phyloP scores from a whole-genome alignment of 1,284 basidiomycete genomes.

The Sanghuangporus baumii region DNA sequence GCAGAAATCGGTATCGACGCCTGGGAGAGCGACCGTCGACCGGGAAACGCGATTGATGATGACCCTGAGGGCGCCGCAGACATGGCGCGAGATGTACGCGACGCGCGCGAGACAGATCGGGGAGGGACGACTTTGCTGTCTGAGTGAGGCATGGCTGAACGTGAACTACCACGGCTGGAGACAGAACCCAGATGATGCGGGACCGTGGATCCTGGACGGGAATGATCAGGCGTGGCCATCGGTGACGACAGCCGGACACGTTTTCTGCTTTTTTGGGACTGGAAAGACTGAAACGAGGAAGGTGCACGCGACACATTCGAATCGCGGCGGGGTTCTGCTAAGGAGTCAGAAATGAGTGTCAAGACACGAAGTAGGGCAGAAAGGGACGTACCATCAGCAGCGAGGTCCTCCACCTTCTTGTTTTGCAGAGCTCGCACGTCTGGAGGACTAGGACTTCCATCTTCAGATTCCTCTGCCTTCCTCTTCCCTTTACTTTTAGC shows the following conservation, averaged over 20 bases:
- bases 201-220: conserved; percentile 23
- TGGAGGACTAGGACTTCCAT: conserved; percentile 29
- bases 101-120: conserved; percentile 9
- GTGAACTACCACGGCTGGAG: conserved; percentile 45
- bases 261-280: conserved; percentile 19
- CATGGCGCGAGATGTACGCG: conserved; percentile 22
- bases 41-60: neutral
- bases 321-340: conserved; percentile 16
- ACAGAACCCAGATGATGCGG: conserved; percentile 44
- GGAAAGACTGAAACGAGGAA: conserved; percentile 20
- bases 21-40: conserved; percentile 31
- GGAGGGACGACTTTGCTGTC: conserved; percentile 22
- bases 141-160: conserved; percentile 28
- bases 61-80: conserved; percentile 38
- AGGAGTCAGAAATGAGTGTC: neutral
- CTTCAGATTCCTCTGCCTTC: conserved; percentile 44
- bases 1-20: conserved; percentile 73
- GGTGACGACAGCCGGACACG: conserved; percentile 21
- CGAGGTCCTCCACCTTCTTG: conserved; percentile 22
- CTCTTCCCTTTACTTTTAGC: conserved; percentile 42
- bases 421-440: conserved; percentile 15
- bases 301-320: conserved; percentile 21
- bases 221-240: conserved; percentile 12
- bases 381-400: conserved; percentile 18
- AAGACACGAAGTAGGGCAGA: neutral